Conservation (phyloP, 2,329 filamentous ascomycete genomes). For the Zarea fungicola region DNA sequence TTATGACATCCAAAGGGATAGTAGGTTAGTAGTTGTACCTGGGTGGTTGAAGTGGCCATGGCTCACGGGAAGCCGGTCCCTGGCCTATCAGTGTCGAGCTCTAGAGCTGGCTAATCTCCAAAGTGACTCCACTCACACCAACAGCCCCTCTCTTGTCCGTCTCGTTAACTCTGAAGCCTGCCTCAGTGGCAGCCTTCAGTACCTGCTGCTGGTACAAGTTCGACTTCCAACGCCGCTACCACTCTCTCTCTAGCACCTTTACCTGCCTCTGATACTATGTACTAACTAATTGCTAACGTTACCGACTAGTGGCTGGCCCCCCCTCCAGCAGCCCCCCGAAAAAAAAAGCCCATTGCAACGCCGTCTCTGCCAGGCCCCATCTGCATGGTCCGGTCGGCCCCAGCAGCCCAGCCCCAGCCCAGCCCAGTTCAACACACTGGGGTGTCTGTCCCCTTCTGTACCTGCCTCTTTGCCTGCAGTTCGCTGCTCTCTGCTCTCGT, state of each 20-base stretch:
- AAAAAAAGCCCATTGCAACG: constrained; percentile 10
- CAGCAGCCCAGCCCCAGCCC: neutral
- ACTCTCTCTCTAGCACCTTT: no score
- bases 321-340: no score
- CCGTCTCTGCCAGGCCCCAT: neutral
- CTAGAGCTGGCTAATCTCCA: constrained; percentile 37
- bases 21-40: neutral
- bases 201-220: no score
- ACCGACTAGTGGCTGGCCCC: no score
- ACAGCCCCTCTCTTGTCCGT: constrained; percentile 6
- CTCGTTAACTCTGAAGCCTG: no score
- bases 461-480: neutral
- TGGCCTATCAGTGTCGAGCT: constrained; percentile 24
- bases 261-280: no score
- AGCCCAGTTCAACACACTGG: neutral
- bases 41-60: neutral
- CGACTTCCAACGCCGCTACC: no score
- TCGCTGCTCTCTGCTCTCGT: neutral
- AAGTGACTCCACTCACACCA: constrained; percentile 37
- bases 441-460: neutral
- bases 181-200: no score
- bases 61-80: neutral
- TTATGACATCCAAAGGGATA: no score
- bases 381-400: neutral
- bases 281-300: no score